Conservation (phyloP, 2,329 filamentous ascomycete genomes). For the Aspergillus tamarii region DNA sequence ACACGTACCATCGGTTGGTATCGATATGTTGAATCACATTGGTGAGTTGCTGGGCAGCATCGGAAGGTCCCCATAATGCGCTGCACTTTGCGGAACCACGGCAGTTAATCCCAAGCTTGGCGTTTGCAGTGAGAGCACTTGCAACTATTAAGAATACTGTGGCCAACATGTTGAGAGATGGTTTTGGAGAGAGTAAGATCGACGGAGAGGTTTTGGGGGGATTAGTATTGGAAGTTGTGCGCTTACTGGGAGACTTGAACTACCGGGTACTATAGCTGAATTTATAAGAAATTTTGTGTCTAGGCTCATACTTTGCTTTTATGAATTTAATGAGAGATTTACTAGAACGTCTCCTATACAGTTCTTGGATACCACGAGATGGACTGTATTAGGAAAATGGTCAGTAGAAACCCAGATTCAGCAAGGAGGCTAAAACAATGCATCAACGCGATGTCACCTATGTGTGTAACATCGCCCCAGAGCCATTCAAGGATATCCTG, state of each 20-base stretch:
- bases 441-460: not conserved
- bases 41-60: not conserved
- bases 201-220: not conserved
- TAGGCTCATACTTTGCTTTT: not conserved
- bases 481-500: not conserved
- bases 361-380: not conserved
- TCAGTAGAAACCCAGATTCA: not conserved
- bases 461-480: not conserved
- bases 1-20: not conserved
- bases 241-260: not conserved
- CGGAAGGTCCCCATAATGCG: not conserved
- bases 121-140: not conserved
- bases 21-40: not conserved
- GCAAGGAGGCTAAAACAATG: not conserved
- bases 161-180: not conserved
- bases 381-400: not conserved
- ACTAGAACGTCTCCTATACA: not conserved
- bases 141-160: not conserved
- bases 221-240: not conserved
- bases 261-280: not conserved
- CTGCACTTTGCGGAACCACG: not conserved
- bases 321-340: not conserved
- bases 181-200: not conserved
- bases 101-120: not conserved
- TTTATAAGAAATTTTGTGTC: not conserved